A percentile compares a stretch with the other conserved stretches of the same genome.
phyloP scores from a whole-genome alignment of 2,329 filamentous ascomycete genomes.

The Nigrospora osmanthi region DNA sequence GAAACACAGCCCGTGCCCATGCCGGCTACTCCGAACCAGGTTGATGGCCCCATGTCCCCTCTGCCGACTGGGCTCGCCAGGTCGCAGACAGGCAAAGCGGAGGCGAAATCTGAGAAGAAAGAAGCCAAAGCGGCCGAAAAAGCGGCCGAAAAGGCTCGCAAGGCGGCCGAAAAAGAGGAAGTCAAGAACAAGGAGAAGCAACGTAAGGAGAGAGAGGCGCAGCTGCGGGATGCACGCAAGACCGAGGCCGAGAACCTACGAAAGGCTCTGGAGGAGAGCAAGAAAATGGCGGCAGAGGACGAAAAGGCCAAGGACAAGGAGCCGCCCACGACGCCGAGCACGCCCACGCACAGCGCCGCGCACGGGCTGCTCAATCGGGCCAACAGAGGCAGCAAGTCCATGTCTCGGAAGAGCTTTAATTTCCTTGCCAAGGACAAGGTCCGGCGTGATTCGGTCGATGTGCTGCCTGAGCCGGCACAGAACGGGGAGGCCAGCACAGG shows the following conservation, averaged over 20 bases:
- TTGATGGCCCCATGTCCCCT: conserved; percentile 10
- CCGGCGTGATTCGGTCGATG: conserved; percentile 25
- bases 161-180: conserved; percentile 36
- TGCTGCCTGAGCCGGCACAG: conserved; percentile 15
- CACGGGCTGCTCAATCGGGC: conserved; percentile 54
- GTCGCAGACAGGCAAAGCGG: conserved; percentile 22
- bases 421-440: conserved; percentile 51
- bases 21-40: conserved; percentile 20
- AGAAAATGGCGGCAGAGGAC: conserved; percentile 43
- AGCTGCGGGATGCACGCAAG: conserved; percentile 27
- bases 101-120: conserved; percentile 53
- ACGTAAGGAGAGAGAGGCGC: conserved; percentile 25
- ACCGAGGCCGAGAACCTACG: conserved; percentile 46
- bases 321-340: conserved; percentile 13
- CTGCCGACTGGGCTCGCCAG: conserved; percentile 9
- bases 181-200: conserved; percentile 36
- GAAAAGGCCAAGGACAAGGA: conserved; percentile 48
- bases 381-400: conserved; percentile 66
- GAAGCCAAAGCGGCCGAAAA: conserved; percentile 63
- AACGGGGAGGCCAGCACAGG: conserved; percentile 22
- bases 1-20: conserved; percentile 13
- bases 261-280: conserved; percentile 50
- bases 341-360: conserved; percentile 16
- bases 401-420: conserved; percentile 68
- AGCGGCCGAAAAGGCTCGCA: conserved; percentile 40